Base-by-base conservation (phyloP, 1,284 basidiomycete genomes). In the Pseudozyma flocculosa region DNA sequence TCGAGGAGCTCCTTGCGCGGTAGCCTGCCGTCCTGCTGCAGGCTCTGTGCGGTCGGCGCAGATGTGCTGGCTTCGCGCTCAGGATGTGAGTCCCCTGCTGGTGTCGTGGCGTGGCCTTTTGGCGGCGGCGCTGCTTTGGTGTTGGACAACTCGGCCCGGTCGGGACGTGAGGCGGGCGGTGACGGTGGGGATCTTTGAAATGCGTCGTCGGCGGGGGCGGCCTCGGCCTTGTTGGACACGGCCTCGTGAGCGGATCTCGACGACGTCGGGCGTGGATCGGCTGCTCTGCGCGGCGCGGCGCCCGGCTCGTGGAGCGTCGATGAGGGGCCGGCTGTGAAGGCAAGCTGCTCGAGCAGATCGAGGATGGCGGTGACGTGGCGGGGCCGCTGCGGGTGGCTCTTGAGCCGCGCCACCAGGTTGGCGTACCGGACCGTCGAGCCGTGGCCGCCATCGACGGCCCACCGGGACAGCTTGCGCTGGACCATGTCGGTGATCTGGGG, bases 391-490 rank as follows among this genome's bases (percentile, higher is more conserved):
- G 42, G 48, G 7, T 17, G 17, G 23, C 17, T 37, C 21, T 18
- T 42, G 29, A 54, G 42, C 38, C 61, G 36, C 9, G 55, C 47
- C 7, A 68, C 24, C 18, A 57, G 44, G 42, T 52, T 58, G 30
- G 63, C 48, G 26, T 61, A 60, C 2, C 58, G 54, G 15, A 48
- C 60, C 13, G 53, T 42, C 10, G 61, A 55, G 18, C 64, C 58
- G 45, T 68, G 63, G 4, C 65, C 65, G 36, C 65, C 65, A 17
- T 68, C 65, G 2, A 61, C 58, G 17, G 61, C 63, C 36, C 59
- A 17, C 0, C 56, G 32, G 30, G 39, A 53, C 34, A 64, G 53
- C 39, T 65, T 65, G 45, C 62, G 54, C 24, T 50, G 54, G 23
- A 65, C 50, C 32, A 54, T 53, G 36, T 65, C 58, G 40, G 50